These are phyloP conservation scores for Boletus rubropictus DNA, from an alignment of 768 basidiomycete genomes.

Conservation along the genomic window DNA sequence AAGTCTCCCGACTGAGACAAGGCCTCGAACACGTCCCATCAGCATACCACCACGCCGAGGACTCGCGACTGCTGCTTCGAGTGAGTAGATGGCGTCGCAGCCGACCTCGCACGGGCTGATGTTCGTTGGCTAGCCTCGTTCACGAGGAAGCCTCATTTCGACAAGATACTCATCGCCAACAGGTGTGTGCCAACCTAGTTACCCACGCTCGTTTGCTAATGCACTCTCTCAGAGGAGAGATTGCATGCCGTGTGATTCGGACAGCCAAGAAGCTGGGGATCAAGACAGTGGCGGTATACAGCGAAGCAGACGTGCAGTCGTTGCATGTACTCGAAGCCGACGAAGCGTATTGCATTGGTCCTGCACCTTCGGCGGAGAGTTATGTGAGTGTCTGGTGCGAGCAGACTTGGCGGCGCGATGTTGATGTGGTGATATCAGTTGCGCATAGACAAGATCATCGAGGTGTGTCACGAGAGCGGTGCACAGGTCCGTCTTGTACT, in stretches of 20 bases:
- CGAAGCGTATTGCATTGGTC: slow-evolving; percentile 89
- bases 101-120: background rate
- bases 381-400: slow-evolving; percentile 54
- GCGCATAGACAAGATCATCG: slow-evolving; percentile 82
- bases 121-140: background rate
- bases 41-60: slow-evolving; percentile 1
- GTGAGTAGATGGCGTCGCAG: slow-evolving; percentile 11
- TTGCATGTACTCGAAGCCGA: slow-evolving; percentile 84
- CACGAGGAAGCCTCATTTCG: slow-evolving; percentile 54
- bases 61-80: slow-evolving; percentile 13
- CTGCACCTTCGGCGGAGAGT: slow-evolving; percentile 82
- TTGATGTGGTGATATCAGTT: slow-evolving; percentile 43
- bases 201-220: background rate
- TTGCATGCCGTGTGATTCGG: slow-evolving; percentile 90
- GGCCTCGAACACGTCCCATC: background rate
- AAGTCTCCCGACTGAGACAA: slow-evolving; percentile 1
- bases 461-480: slow-evolving; percentile 72
- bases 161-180: slow-evolving; percentile 91
- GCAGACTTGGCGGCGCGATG: background rate
- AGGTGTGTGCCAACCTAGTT: slow-evolving; percentile 35
- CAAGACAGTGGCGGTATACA: slow-evolving; percentile 88
- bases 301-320: slow-evolving; percentile 75
- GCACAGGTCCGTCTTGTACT: slow-evolving; percentile 58
- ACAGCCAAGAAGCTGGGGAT: slow-evolving; percentile 86
- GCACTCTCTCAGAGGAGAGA: slow-evolving; percentile 66